Percentiles rank a stretch among this genome's conserved stretches.
phyloP scores from a whole-genome alignment of 345 rosid species.

The Euphorbia pulcherrima region DNA sequence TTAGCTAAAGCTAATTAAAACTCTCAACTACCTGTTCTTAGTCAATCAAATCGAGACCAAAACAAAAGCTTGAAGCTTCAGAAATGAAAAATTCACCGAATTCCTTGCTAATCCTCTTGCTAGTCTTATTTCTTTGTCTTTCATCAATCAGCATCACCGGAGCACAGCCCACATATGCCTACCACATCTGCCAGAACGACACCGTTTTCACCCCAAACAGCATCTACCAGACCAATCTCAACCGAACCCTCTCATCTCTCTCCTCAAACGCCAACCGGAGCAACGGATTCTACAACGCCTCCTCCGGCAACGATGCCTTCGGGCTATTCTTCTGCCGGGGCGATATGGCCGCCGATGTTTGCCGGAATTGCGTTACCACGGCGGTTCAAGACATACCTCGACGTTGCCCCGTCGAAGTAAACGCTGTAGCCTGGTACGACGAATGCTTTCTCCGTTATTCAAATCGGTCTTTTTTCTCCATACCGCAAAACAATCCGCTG shows the following conservation, averaged over 20 bases:
- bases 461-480: conserved; percentile 4
- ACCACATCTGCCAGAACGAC: conserved; percentile 7
- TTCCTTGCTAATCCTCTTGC: not conserved
- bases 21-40: not conserved
- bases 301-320: conserved; percentile 20
- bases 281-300: conserved; percentile 20
- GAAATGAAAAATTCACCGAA: not conserved
- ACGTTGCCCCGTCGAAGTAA: conserved; percentile 21
- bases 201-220: conserved; percentile 14
- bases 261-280: conserved; percentile 17
- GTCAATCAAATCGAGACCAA: no score
- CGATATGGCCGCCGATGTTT: conserved; percentile 12
- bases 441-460: conserved; percentile 31
- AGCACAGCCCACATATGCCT: conserved; percentile 9
- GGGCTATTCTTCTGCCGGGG: conserved; percentile 42
- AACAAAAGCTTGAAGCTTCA: no score
- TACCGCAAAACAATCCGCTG: accelerated
- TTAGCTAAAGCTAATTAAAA: not conserved
- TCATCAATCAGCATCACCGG: not conserved
- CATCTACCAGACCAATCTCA: conserved; percentile 21
- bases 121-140: not conserved
- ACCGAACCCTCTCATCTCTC: conserved; percentile 23
- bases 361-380: conserved; percentile 18
- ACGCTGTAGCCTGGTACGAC: conserved; percentile 31
- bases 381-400: conserved; percentile 17